These are phyloP conservation scores for Cryptococcus maquisensis DNA, from an alignment of 1,284 basidiomycete species.

Conservation along the genomic window DNA sequence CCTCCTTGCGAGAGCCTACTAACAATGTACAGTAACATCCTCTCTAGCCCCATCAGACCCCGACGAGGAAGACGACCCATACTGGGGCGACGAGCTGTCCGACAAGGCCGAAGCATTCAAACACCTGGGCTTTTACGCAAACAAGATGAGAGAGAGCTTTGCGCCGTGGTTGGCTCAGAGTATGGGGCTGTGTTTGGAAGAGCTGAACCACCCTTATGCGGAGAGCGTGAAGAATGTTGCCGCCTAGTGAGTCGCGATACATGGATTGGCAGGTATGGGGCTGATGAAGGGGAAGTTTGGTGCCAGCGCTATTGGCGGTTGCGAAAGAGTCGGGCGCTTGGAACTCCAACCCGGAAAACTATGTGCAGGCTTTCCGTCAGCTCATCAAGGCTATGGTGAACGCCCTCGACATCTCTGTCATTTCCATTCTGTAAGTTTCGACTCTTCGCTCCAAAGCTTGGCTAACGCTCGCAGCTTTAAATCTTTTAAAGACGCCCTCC, in stretches of 20 bases:
- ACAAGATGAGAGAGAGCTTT: constrained; percentile 63
- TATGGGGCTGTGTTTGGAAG: constrained; percentile 67
- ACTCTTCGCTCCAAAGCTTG: neutral
- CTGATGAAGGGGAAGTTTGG: constrained; percentile 54
- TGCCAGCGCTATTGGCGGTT: constrained; percentile 66
- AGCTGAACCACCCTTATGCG: constrained; percentile 69
- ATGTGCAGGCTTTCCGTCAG: constrained; percentile 63
- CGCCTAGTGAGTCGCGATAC: constrained; percentile 58
- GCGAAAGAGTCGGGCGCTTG: constrained; percentile 60
- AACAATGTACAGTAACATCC: too few species aligned
- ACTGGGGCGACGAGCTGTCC: too few species aligned
- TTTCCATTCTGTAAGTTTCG: constrained; percentile 59
- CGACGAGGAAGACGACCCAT: too few species aligned
- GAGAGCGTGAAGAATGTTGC: constrained; percentile 73
- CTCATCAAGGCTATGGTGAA: constrained; percentile 62
- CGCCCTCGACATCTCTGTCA: constrained; percentile 68
- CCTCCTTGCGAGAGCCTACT: too few species aligned
- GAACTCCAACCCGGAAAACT: constrained; percentile 65
- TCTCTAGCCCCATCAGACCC: too few species aligned
- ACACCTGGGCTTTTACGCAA: constrained; percentile 72
- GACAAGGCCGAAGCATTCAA: constrained; percentile 53
- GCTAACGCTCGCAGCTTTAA: constrained; percentile 51
- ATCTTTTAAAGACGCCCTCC: constrained; percentile 64
- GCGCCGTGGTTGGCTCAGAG: constrained; percentile 67
- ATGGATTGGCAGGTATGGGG: neutral